Base-by-base conservation (phyloP, 352 stramenopile genomes). In the Globisporangium takayamanum region DNA sequence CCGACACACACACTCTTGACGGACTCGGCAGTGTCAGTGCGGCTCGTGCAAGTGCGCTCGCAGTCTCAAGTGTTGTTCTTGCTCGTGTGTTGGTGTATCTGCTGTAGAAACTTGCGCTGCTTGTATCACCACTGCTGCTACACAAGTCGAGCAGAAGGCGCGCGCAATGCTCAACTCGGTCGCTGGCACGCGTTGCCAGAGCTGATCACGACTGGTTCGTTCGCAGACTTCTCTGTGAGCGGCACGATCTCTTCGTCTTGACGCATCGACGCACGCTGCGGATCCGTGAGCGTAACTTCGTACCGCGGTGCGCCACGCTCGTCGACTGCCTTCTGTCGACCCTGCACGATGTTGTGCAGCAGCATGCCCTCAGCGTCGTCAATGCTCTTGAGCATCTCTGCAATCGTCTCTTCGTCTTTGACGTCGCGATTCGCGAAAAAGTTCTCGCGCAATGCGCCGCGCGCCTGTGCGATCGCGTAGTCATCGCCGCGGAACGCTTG, bases 301-400 rank as follows among this genome's bases (percentile, higher is more conserved):
- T 84, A 94, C 48, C 70, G 74, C 48, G 72, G 70, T 45, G 60
- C 67, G 5, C 49, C 59, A 25, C 54, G 64, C 14, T 62, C 51
- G 0, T 59, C 70, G 16, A 76, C 68, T 26, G 50, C 42, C 57
- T 87, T 89, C 62, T 79, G 70, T 20, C 74, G 69, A 20, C 77
- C 85, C 57, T 94, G 85, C 12, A 94, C 85, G 53, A 94, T 93
- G 67, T 94, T 72, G 66, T 92, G 78, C n/a, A 89, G 77, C 56
- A 94, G 66, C 83, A 94, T 93, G 46, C 64, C 55, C 65, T 94
- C 85, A 62, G 81, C 83, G 47, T 94, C 85, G 58, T 88, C 76
- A 55, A 94, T 87, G 62, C 78, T 68, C 63, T 86, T 83, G 56
- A 94, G 46, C 57, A 94, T 45, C 45, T 84, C 83, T 1, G 73